Percentiles rank a stretch among this genome's conserved stretches.
Conservation (phyloP, 139 green algal species). For the Haematococcus sp. region DNA sequence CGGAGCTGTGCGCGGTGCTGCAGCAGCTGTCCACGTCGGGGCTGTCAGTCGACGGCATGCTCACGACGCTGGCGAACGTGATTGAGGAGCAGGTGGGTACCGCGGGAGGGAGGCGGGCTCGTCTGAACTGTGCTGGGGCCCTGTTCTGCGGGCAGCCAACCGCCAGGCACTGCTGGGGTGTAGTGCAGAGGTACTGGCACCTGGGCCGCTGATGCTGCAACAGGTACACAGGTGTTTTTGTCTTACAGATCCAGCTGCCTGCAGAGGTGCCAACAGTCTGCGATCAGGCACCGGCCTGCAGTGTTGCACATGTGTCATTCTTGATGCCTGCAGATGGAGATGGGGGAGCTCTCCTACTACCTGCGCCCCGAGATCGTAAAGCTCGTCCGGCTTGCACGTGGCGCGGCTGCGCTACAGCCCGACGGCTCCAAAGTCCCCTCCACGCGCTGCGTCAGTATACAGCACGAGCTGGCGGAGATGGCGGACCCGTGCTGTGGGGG, state of each 20-base stretch:
- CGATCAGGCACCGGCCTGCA: no score
- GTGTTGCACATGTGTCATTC: no score
- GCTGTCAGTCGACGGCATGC: constrained; percentile 40
- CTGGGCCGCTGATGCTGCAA: no score
- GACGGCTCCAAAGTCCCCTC: constrained; percentile 38
- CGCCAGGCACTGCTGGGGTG: not conserved
- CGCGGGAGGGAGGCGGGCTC: not conserved
- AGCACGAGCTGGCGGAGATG: constrained; percentile 33
- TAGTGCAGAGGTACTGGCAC: not conserved
- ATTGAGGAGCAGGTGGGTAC: constrained; percentile 55
- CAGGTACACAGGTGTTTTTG: no score
- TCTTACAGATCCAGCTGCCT: no score
- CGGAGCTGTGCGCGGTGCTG: constrained; percentile 44
- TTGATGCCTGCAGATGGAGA: constrained; percentile 18
- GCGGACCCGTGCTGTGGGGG: constrained; percentile 4
- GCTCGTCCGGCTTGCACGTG: constrained; percentile 22
- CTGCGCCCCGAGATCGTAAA: constrained; percentile 25
- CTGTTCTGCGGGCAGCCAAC: not conserved
- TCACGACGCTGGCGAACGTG: constrained; percentile 56
- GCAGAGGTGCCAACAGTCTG: no score
- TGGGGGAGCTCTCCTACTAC: constrained; percentile 13
- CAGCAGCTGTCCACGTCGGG: constrained; percentile 24
- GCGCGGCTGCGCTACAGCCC: constrained; percentile 28
- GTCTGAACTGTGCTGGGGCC: not conserved
- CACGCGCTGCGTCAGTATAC: constrained; percentile 36